phyloP scores from a whole-genome alignment of 176 grass and related monocot species.

The Canna indica region DNA sequence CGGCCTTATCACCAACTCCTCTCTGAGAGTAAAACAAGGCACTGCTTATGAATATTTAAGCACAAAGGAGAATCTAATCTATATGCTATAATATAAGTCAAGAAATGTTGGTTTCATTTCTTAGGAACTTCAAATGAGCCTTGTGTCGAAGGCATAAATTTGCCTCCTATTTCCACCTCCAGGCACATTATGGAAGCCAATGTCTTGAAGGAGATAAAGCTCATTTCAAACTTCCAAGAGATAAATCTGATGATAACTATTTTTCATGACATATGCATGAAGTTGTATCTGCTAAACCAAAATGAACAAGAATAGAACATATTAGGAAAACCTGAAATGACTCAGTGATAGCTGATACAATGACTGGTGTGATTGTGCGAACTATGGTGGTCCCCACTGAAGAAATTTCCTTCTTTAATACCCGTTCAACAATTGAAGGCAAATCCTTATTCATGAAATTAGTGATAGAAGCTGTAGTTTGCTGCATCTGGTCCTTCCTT shows the following conservation, averaged over 20 bases:
- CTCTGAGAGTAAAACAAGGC: conserved; percentile 33
- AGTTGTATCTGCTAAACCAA: not conserved
- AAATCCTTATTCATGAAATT: conserved; percentile 70
- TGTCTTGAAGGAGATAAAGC: not conserved
- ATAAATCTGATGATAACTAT: not conserved
- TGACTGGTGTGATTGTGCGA: conserved; percentile 45
- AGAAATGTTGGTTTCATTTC: not conserved
- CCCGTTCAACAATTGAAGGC: conserved; percentile 54
- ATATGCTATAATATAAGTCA: not conserved
- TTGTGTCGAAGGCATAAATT: not conserved
- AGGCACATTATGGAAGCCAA: not conserved
- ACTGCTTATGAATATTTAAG: not conserved
- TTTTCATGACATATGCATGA: not conserved
- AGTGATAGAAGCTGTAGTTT: conserved; percentile 50
- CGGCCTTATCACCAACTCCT: conserved; percentile 69
- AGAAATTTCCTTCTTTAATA: conserved; percentile 75
- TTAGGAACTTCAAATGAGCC: not conserved
- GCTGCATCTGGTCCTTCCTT: conserved; percentile 71
- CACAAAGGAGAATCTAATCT: not conserved
- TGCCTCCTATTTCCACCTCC: not conserved
- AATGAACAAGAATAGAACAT: not conserved
- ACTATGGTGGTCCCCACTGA: conserved; percentile 51
- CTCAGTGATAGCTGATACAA: conserved; percentile 70
- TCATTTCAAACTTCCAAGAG: not conserved
- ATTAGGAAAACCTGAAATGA: conserved; percentile 58